phyloP scores from a whole-genome alignment of 2,329 filamentous ascomycete genomes.

The Colletotrichum lini region DNA sequence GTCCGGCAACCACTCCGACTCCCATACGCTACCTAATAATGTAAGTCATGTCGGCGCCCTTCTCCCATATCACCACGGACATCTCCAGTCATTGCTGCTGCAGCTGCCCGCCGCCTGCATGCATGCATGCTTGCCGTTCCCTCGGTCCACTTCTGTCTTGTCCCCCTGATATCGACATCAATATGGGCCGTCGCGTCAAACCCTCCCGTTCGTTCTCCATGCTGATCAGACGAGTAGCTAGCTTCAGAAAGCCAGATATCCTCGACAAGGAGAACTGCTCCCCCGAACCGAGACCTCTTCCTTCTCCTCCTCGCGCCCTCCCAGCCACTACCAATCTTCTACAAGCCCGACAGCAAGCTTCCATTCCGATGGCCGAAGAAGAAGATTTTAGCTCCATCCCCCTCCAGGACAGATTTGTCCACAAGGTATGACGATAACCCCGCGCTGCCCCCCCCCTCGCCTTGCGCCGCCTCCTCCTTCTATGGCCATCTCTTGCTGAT shows the following conservation, averaged over 20 bases:
- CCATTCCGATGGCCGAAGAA: slow-evolving; percentile 80
- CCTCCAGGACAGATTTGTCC: slow-evolving; percentile 83
- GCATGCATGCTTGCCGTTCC: background rate
- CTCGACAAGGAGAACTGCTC: slow-evolving; percentile 28
- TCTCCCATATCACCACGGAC: slow-evolving; percentile 13
- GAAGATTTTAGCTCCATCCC: slow-evolving; percentile 87
- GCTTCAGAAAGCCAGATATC: slow-evolving; percentile 29
- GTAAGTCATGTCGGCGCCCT: slow-evolving; percentile 25
- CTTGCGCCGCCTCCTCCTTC: background rate
- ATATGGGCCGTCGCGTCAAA: slow-evolving; percentile 33
- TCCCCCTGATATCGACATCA: background rate
- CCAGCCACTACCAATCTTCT: background rate
- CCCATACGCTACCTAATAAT: background rate
- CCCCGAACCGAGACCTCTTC: background rate
- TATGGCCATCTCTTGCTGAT: background rate
- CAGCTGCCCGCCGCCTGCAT: slow-evolving; percentile 18
- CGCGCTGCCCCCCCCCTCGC: background rate
- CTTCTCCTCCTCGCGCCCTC: background rate
- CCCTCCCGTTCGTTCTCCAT: slow-evolving; percentile 38
- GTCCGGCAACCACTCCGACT: background rate
- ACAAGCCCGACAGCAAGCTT: slow-evolving; percentile 5
- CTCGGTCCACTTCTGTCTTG: background rate
- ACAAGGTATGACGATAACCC: slow-evolving; percentile 73
- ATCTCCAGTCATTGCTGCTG: slow-evolving; percentile 17
- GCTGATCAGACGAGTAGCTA: slow-evolving; percentile 38